These are phyloP conservation scores for Ustilago trichophora DNA, from an alignment of 1,284 basidiomycete species.

Conservation along the genomic window DNA sequence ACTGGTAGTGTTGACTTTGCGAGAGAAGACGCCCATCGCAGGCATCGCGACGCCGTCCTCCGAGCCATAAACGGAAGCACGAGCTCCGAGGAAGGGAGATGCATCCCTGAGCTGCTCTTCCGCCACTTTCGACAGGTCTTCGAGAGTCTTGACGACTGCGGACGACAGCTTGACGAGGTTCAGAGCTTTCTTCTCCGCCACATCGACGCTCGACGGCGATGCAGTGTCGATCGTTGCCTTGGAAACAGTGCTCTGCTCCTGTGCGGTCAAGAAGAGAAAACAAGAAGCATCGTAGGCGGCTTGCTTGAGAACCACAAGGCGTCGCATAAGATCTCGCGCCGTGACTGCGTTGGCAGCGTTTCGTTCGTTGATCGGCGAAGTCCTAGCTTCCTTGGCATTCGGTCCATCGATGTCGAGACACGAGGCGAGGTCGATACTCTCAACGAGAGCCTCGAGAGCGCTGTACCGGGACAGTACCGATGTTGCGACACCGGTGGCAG, in stretches of 20 bases:
- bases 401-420: conserved; percentile 56
- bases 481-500: not conserved
- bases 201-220: not conserved
- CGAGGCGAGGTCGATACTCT: conserved; percentile 55
- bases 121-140: conserved; percentile 30
- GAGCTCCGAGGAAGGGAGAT: conserved; percentile 46
- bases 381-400: conserved; percentile 7
- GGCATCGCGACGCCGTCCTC: conserved; percentile 36
- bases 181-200: not conserved
- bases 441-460: conserved; percentile 35
- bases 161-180: conserved; percentile 20
- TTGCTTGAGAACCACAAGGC: conserved; percentile 51
- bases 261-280: conserved; percentile 36
- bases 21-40: conserved; percentile 32
- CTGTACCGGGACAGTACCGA: conserved; percentile 27
- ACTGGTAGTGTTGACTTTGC: conserved; percentile 27
- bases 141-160: conserved; percentile 20
- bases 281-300: conserved; percentile 45
- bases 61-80: conserved; percentile 50
- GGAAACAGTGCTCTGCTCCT: conserved; percentile 16
- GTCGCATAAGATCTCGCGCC: conserved; percentile 40
- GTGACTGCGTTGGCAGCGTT: conserved; percentile 25
- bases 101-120: conserved; percentile 48
- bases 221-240: not conserved
- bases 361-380: conserved; percentile 33